Evolutionary conservation across 176 grass and related monocot species (phyloP), one percentile per base, ranked within the genome.

Genomic region (Lolium rigidum): DNA sequence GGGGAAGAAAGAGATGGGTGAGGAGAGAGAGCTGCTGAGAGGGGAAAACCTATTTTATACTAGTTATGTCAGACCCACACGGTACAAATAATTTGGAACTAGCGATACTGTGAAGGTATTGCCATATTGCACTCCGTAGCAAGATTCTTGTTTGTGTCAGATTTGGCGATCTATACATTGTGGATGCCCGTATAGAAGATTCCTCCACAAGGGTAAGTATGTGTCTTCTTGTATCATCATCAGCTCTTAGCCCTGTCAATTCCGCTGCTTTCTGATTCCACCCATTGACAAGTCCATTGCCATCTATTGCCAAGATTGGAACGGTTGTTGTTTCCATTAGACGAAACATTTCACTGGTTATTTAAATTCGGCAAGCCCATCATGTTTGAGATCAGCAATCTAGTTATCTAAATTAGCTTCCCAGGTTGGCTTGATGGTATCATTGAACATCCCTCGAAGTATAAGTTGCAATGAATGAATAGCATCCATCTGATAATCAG

Each of bases 401-500:
- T 86, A 80, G 49, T 87, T 85, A 78, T 98, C 93, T 28, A 95
- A 63, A 44, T 66, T 81, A 17, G 74, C 43, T 28, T 68, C 67
- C 60, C 50, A 73, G 76, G 57, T 39, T 17, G 59, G 61, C 46
- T 70, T 82, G 11, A 20, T 21, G 63, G 26, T 51, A 41, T 87
- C 87, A 80, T 57, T 94, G 54, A 94, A 60, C 8, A 86, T 82
- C 52, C 88, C 92, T 73, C 95, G 91, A 44, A 98, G 89, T 81
- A 98, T 98, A 50, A 98, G 93, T 85, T 98, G 95, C 60, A 98
- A 48, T 10, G 95, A 95, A 86, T 98, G 95, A 80, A 98, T 91
- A 26, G 93, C 95, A 90, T 95, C 93, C 93, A 98, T 95, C 69
- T 98, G 93, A 5, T 92, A 89, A 71, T 98, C 95, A 77, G 31